Evolutionary conservation across 805 yeast species (phyloP).

Genomic region (Kuraishia ogatae): DNA sequence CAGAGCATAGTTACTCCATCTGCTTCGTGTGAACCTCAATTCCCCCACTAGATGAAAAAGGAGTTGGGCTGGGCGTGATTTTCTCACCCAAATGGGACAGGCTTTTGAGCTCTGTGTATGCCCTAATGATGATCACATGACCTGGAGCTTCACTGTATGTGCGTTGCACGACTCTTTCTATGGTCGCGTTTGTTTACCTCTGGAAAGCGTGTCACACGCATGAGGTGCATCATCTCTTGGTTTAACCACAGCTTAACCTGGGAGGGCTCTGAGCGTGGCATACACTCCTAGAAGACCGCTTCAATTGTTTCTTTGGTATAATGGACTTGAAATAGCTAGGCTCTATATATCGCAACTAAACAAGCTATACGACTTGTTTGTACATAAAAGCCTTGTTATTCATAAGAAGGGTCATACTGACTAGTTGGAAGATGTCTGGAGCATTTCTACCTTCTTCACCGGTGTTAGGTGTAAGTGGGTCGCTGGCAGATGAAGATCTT

Average conservation of each 20-base stretch:
- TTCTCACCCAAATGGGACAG: not conserved
- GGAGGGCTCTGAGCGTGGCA: not conserved
- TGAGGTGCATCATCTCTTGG: not conserved
- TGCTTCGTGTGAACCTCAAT: not conserved
- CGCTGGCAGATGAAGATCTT: not conserved
- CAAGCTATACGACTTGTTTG: not conserved
- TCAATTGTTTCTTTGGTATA: too few species aligned
- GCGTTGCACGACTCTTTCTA: not conserved
- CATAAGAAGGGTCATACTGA: not conserved
- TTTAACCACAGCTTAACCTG: not conserved
- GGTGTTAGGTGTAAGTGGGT: constrained; percentile 18
- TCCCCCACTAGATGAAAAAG: not conserved
- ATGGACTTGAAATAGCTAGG: too few species aligned
- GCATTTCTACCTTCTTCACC: constrained; percentile 47
- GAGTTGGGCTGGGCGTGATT: not conserved
- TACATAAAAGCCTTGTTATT: too few species aligned
- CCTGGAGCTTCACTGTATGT: not conserved
- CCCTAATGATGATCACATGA: not conserved
- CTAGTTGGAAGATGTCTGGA: not conserved
- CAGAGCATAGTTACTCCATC: not conserved
- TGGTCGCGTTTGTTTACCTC: not conserved
- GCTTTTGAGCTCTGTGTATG: constrained; percentile 2
- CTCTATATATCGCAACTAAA: not conserved
- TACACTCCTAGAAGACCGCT: not conserved
- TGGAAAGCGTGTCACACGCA: constrained; percentile 1